Evolutionary conservation across 805 yeast genomes (phyloP), one percentile per base, ranked within the genome.

Genomic region (Schizosaccharomyces lindneri): DNA sequence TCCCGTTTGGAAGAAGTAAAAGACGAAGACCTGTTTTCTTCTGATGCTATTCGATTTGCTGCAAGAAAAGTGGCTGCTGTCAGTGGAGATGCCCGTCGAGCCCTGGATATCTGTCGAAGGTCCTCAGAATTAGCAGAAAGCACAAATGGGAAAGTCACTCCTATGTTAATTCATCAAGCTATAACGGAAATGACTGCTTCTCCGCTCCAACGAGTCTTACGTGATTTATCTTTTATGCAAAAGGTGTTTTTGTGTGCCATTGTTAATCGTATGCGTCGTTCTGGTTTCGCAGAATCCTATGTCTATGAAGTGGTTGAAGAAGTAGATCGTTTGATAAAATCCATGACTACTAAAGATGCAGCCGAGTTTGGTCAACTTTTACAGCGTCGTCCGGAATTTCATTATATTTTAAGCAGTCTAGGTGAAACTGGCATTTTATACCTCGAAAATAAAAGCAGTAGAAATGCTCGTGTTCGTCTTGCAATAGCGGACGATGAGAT

Each of bases 11-110:
- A 80, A 46, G 73, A 74, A 2, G 66, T 79, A 59, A 19, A 36
- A 41, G 77, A 76, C 59, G 73, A 51, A 69, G 73, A 59, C 4
- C 67, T 70, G 15, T 69, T 73, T 62, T 67, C 68, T 5, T 74
- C 76, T 24, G 95, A 85, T 68, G 96, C 98, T 0, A 80, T 89
- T 65, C 90, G 84, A 63, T 88, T 85, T 74, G 96, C 96, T 0
- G 81, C 96, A 1, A 78, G 97, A 71, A 89, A 88, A 70, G 94
- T 93, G 55, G 95, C 97, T 4, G 81, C 93, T 72, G 97, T 93
- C 2, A 85, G 94, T 69, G 98, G 99, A 63, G 99, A 93, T 74
- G 98, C 97, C 0, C 77, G 99, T 67, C 75, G 97, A 63, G 97
- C 95, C 0, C 74, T 93, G 62, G 84, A 84, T 63, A 85, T 93